These are phyloP conservation scores for Corylus avellana DNA, from an alignment of 306 rosid genomes.

Conservation along the genomic window DNA sequence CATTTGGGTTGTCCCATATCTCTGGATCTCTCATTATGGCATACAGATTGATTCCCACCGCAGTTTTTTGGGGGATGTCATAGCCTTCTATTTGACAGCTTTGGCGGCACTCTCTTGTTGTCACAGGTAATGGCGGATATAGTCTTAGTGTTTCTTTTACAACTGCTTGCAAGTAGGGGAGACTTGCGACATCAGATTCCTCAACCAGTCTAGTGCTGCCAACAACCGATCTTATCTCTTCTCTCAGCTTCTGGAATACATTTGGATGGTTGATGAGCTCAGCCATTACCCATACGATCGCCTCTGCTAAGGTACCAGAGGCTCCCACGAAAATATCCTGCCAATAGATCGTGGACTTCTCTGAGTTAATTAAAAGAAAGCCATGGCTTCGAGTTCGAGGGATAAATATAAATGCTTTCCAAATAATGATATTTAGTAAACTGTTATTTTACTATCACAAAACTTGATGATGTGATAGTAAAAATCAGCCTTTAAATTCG, in stretches of 20 bases:
- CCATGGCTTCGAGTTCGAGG: no score
- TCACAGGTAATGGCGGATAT: conserved; percentile 43
- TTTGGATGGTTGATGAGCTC: conserved; percentile 54
- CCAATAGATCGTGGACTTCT: no score
- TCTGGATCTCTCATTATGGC: conserved; percentile 55
- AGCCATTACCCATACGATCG: conserved; percentile 51
- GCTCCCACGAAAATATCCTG: conserved; percentile 56
- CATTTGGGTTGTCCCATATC: conserved; percentile 46
- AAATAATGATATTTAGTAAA: no score
- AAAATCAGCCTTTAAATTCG: no score
- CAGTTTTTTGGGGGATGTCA: conserved; percentile 39
- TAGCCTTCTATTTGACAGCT: conserved; percentile 38
- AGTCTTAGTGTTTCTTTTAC: conserved; percentile 48
- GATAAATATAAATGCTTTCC: no score
- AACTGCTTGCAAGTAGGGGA: conserved; percentile 51
- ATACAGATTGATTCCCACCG: conserved; percentile 47
- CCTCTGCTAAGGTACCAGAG: conserved; percentile 47
- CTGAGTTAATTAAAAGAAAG: no score
- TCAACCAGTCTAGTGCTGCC: conserved; percentile 40
- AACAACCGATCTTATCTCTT: conserved; percentile 36
- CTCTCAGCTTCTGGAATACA: conserved; percentile 38
- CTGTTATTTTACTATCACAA: no score
- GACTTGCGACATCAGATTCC: conserved; percentile 39
- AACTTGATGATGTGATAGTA: no score
- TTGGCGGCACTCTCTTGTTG: conserved; percentile 39